Conservation (phyloP, 371 early-diverging fungal genomes). For the Lichtheimia corymbifera region DNA sequence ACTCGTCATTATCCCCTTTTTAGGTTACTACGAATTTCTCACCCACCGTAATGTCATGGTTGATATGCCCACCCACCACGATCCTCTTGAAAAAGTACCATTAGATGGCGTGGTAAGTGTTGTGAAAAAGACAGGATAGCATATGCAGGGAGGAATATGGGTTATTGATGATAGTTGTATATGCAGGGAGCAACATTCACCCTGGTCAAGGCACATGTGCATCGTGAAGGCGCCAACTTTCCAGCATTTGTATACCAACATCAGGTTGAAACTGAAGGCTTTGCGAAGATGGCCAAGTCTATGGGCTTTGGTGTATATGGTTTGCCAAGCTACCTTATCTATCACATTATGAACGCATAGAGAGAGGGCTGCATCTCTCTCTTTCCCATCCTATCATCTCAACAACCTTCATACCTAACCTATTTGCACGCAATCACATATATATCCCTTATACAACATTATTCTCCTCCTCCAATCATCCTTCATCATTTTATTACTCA, state of each 20-base stretch:
- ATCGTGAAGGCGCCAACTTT: slow-evolving; percentile 63
- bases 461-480: not conserved
- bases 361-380: not conserved
- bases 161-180: not conserved
- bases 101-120: slow-evolving; percentile 44
- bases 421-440: slow-evolving; percentile 6
- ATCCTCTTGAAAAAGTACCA: slow-evolving; percentile 27
- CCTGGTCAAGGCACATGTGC: slow-evolving; percentile 65
- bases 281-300: slow-evolving; percentile 72
- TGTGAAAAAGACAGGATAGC: not conserved
- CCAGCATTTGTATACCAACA: slow-evolving; percentile 46
- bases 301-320: slow-evolving; percentile 67
- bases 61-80: slow-evolving; percentile 44
- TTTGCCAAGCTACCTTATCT: slow-evolving; percentile 56
- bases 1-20: not conserved
- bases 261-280: slow-evolving; percentile 74
- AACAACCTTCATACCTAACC: not conserved
- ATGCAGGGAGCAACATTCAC: slow-evolving; percentile 46
- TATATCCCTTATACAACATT: not conserved
- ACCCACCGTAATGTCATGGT: slow-evolving; percentile 42
- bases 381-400: slow-evolving; percentile 1
- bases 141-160: not conserved
- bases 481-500: no score
- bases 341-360: slow-evolving; percentile 39
- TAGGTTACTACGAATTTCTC: slow-evolving; percentile 45